Base-by-base conservation (phyloP, 768 basidiomycete species). In the Megacollybia marginata region DNA sequence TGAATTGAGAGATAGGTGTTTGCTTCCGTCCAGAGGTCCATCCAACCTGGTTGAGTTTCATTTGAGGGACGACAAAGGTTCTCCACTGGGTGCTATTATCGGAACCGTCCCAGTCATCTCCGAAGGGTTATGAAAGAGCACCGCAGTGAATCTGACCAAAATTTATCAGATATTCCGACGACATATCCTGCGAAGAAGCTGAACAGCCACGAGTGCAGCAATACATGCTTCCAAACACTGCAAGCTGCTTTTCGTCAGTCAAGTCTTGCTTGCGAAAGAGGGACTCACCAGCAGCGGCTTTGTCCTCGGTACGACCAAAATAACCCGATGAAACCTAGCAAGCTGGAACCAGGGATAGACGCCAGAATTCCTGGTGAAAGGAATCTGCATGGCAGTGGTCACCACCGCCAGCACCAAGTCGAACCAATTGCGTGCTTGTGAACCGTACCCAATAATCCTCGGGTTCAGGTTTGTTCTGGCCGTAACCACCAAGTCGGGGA, bases 171-270 rank as follows among this genome's bases (percentile, higher is more conserved):
- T 65, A 54, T 40, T 68, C 69, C 13, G 68, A 63, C 5, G 65
- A 62, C 51, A 93, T 69, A 62, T 96, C 92, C 93, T 92, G 40
- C 92, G 83, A 28, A 98, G 69, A 19, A 97, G 71, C 62, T 97
- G 92, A 1, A 89, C 76, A 3, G 81, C 82, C 42, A 94, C 75
- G 20, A 98, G 73, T 0, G 93, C 88, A 4, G 84, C 85, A 43
- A 97, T 72, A 85, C 74, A 96, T 81, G 61, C 92, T 93, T 9
- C 94, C 92, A 57, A 95, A 92, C 1, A 96, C 88, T 1, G 86
- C 84, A 15, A 88, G 71, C 92, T 93, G 54, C 0, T 31, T 38
- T 28, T 28, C 23, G 23, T 28, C 23, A 28, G 23, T 28, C n/a
- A n/a, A 28, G 23, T 28, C 2, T 28, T 6, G 23, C 6, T 28